phyloP scores from a whole-genome alignment of 805 yeast species.

The Candida awuae region DNA sequence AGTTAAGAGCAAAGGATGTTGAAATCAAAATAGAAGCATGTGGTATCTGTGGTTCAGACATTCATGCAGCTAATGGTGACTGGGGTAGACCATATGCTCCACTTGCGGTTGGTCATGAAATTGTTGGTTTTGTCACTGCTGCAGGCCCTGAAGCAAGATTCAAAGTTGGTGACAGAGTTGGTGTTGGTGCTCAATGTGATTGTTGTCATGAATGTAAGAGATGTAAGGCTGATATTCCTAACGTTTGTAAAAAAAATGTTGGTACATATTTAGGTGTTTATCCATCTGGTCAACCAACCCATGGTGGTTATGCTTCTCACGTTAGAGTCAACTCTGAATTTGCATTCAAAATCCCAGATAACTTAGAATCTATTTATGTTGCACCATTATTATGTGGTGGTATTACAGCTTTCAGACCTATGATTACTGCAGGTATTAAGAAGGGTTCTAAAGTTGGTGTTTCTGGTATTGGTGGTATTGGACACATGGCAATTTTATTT shows the following conservation, averaged over 20 bases:
- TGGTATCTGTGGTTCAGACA: conserved; percentile 49
- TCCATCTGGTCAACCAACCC: conserved; percentile 35
- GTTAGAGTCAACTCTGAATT: conserved; percentile 35
- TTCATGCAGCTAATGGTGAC: conserved; percentile 35
- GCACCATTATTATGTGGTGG: conserved; percentile 57
- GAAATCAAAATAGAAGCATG: conserved; percentile 34
- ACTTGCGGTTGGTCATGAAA: conserved; percentile 37
- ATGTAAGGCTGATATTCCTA: conserved; percentile 31
- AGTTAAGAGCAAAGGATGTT: conserved; percentile 25
- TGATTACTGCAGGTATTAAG: conserved; percentile 32
- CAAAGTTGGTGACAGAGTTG: conserved; percentile 42
- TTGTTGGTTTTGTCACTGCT: conserved; percentile 34
- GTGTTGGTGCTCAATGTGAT: conserved; percentile 38
- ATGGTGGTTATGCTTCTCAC: conserved; percentile 46
- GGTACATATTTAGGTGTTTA: conserved; percentile 49
- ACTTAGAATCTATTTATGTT: conserved; percentile 31
- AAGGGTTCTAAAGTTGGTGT: conserved; percentile 44
- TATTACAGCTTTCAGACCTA: conserved; percentile 43
- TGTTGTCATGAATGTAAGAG: conserved; percentile 33
- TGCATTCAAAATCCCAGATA: conserved; percentile 41
- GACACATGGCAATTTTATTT: conserved; percentile 38
- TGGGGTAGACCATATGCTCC: conserved; percentile 13
- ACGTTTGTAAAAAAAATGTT: conserved; percentile 41
- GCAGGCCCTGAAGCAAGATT: conserved; percentile 27
- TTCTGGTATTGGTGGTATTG: conserved; percentile 38